Evolutionary conservation across 2,329 filamentous ascomycete genomes (phyloP), one percentile per base, ranked within the genome.

Genomic region (Fusarium sp.): DNA sequence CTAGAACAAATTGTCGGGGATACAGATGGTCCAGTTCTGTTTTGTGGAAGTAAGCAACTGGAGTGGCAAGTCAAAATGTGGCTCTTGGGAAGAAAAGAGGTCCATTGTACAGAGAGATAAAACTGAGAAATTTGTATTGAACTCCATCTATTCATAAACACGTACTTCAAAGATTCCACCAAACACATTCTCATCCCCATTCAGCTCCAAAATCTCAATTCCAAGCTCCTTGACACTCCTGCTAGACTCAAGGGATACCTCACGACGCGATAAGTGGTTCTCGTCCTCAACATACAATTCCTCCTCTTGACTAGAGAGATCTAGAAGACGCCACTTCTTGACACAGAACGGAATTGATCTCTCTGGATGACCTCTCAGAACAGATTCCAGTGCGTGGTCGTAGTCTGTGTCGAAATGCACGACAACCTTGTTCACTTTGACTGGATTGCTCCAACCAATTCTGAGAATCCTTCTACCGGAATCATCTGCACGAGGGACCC

Each of bases 11-110:
- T 63, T 2, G 11, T n/a, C 2, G 6, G 3, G 2, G 1, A n/a
- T 6, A 20, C 0, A 2, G 13, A 38, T 5, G 35, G 31, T 0
- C 24, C 29, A 2, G 58, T 63, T 15, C 12, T 63, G 0, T 63
- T 63, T 12, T 63, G 60, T 6, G 58, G 60, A 0, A 56, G 58
- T 5, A 63, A 57, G 5, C 60, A 63, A 7, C 18, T 63, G 6
- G 60, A 63, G 7, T 63, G 60, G 60, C 58, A 63, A 12, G 48
- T 57, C 2, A 63, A 48, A 11, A 57, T 63, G 58, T 63, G 60
- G 60, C 24, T 63, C 2, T 35, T 63, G 1, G 31, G 24, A 0
- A 63, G 26, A 18, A 41, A 11, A 15, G 11, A 38, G 3, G 21
- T 63, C 6, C 29, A 63, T 8, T 31, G 58, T 3, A 63, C 48